Conservation (phyloP, 192 early-diverging fungal species). For the Pecoramyces ruminantium region DNA sequence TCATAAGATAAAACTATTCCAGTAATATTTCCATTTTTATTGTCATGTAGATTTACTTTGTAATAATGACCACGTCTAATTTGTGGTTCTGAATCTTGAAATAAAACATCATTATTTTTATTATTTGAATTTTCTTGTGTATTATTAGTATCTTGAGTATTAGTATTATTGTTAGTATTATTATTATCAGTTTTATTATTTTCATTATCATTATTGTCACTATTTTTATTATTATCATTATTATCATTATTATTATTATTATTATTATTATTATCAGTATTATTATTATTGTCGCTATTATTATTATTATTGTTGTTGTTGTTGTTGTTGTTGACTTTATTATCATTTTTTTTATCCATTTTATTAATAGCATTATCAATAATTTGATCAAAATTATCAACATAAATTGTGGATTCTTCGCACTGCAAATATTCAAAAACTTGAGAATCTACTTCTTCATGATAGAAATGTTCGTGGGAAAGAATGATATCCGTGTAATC, state of each 20-base stretch:
- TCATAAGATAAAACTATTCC: slow-evolving; percentile 23
- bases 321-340: too few species aligned
- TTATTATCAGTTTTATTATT: too few species aligned
- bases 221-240: too few species aligned
- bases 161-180: too few species aligned
- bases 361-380: not conserved
- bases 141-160: too few species aligned
- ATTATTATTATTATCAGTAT: too few species aligned
- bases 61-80: slow-evolving; percentile 22
- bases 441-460: not conserved
- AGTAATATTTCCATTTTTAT: slow-evolving; percentile 15
- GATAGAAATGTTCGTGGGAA: not conserved
- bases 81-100: not conserved
- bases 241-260: too few species aligned
- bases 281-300: too few species aligned
- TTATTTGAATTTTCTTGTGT: too few species aligned
- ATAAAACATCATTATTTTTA: not conserved
- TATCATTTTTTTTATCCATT: not conserved
- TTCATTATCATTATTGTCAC: too few species aligned
- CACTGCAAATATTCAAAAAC: not conserved
- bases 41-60: slow-evolving; percentile 32
- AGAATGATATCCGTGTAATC: not conserved
- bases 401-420: not conserved
- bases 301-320: too few species aligned
- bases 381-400: not conserved